A percentile compares a stretch with the other conserved stretches of the same genome.
Conservation (phyloP, 495 filamentous ascomycete species). For the Neurospora sp. region DNA sequence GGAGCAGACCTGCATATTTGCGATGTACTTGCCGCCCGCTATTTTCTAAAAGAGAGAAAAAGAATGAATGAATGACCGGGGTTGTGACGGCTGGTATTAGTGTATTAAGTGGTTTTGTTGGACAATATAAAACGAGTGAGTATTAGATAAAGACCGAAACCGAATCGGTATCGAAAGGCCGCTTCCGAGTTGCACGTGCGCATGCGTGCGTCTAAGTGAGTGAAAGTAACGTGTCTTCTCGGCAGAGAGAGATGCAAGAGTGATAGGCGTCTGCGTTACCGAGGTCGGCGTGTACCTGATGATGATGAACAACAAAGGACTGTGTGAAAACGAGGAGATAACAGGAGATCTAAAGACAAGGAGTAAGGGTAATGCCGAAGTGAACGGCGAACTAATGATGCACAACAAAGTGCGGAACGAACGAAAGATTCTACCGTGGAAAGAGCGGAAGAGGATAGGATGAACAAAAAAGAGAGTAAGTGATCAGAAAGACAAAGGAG, state of each 20-base stretch:
- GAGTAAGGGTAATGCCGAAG: background rate
- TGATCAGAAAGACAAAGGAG: constrained; percentile 20
- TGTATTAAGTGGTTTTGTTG: background rate
- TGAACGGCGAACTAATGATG: background rate
- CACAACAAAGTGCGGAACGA: background rate
- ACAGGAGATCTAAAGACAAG: constrained; percentile 1
- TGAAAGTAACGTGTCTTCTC: background rate
- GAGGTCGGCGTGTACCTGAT: background rate
- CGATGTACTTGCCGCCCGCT: background rate
- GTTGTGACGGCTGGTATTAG: background rate
- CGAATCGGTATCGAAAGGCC: background rate
- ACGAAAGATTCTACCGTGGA: background rate
- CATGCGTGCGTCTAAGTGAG: background rate
- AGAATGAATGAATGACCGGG: background rate
- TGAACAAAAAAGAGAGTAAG: background rate
- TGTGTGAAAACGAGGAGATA: background rate
- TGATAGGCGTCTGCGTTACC: background rate
- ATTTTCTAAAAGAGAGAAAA: background rate
- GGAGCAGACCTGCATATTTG: constrained; percentile 11
- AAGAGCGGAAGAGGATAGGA: background rate
- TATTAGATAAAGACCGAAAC: background rate
- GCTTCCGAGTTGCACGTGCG: background rate
- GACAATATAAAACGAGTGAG: background rate
- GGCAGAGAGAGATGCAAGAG: background rate
- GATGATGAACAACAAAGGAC: background rate